phyloP scores from a whole-genome alignment of 2,329 filamentous ascomycete species.

The Chaetomium olivaceum region DNA sequence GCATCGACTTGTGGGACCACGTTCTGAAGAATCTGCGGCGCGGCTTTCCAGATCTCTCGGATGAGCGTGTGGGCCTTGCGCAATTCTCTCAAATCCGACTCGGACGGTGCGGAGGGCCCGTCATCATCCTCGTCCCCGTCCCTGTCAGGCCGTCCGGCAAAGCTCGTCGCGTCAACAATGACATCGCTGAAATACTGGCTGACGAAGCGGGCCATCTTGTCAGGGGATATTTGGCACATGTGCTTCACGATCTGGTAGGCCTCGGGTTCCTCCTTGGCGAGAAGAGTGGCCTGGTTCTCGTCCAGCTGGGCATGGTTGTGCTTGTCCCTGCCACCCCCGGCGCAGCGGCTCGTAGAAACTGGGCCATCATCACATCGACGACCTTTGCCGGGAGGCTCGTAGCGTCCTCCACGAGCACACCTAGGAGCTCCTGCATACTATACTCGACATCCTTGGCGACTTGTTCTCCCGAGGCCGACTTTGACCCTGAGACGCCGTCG shows the following conservation, averaged over 20 bases:
- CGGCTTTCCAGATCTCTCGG: constrained; percentile 90
- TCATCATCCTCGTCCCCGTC: constrained; percentile 65
- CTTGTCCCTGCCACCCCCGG: constrained; percentile 63
- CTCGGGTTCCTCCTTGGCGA: constrained; percentile 84
- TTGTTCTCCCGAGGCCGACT: constrained; percentile 73
- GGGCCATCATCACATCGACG: constrained; percentile 89
- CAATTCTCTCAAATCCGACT: constrained; percentile 83
- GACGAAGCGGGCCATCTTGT: constrained; percentile 93
- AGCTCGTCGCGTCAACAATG: constrained; percentile 79
- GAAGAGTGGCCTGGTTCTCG: constrained; percentile 76
- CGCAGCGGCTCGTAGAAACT: constrained; percentile 87
- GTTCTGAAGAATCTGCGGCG: constrained; percentile 83
- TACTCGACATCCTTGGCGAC: constrained; percentile 92
- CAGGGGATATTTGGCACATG: constrained; percentile 83
- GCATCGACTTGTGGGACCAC: constrained; percentile 92
- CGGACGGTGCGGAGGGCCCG: constrained; percentile 63
- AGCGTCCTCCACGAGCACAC: constrained; percentile 84
- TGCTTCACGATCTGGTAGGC: constrained; percentile 97
- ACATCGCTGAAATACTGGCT: constrained; percentile 97
- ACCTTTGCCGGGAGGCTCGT: constrained; percentile 75
- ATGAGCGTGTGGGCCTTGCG: constrained; percentile 87
- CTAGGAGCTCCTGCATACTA: constrained; percentile 83
- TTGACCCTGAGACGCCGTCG: constrained; percentile 83
- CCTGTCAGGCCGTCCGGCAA: constrained; percentile 56
- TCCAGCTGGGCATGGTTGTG: constrained; percentile 59